These are phyloP conservation scores for Filosporella fistucella DNA, from an alignment of 495 filamentous ascomycete species.

Conservation along the genomic window DNA sequence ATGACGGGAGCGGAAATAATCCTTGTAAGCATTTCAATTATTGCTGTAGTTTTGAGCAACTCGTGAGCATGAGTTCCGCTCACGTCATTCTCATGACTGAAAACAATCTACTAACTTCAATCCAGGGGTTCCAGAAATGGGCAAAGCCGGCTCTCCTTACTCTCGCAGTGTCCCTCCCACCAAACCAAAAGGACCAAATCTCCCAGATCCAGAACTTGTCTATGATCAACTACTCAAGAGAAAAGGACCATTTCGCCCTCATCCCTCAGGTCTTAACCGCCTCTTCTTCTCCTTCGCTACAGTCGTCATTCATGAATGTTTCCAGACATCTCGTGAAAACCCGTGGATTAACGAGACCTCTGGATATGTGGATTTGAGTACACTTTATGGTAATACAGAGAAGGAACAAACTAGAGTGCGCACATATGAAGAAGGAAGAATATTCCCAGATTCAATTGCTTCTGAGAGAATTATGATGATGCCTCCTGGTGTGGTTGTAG, in stretches of 20 bases:
- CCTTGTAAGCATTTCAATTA: too few relatives aligned
- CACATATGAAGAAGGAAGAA: conserved; percentile 72
- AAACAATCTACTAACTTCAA: too few relatives aligned
- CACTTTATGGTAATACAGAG: conserved; percentile 79
- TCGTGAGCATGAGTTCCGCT: too few relatives aligned
- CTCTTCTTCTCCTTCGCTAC: conserved; percentile 84
- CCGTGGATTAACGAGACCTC: conserved; percentile 66
- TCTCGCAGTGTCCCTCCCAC: conserved; percentile 65
- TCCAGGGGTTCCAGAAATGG: conserved; percentile 62
- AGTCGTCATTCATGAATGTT: conserved; percentile 72
- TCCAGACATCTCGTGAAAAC: conserved; percentile 34
- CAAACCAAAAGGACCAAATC: conserved; percentile 48
- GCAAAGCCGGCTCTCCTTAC: conserved; percentile 56
- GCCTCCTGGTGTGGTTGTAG: conserved; percentile 74
- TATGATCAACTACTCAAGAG: conserved; percentile 52
- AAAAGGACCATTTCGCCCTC: conserved; percentile 29
- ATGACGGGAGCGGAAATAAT: conserved; percentile 70
- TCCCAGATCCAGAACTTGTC: conserved; percentile 48
- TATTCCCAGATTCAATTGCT: conserved; percentile 79
- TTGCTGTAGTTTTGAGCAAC: too few relatives aligned
- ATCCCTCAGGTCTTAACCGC: conserved; percentile 64
- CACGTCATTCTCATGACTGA: too few relatives aligned
- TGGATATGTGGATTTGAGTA: conserved; percentile 78
- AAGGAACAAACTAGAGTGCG: conserved; percentile 70
- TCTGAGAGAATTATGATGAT: conserved; percentile 72